Conservation (phyloP, 768 basidiomycete species). For the Leccinum incarnatum region DNA sequence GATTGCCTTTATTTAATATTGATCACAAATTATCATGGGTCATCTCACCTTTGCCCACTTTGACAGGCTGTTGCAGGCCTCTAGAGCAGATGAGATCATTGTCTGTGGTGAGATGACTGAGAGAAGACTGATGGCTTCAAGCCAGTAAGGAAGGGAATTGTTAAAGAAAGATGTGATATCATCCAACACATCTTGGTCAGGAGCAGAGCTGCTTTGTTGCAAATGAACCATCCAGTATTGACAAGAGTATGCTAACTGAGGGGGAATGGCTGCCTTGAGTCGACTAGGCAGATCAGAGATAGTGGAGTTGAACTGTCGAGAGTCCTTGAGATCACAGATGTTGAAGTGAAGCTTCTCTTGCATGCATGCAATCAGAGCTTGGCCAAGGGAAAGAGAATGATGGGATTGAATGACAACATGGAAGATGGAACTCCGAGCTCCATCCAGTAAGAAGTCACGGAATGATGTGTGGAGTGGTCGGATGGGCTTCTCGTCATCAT, state of each 20-base stretch:
- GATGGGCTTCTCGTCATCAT: neutral
- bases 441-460: neutral
- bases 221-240: neutral
- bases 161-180: constrained; percentile 14
- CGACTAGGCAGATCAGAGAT: neutral
- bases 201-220: neutral
- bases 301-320: neutral
- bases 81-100: neutral
- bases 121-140: constrained; percentile 35
- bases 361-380: neutral
- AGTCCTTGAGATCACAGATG: neutral
- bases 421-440: neutral
- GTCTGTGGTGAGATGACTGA: neutral
- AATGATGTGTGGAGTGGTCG: neutral
- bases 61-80: neutral
- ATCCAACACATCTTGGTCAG: neutral
- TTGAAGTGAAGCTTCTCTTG: neutral
- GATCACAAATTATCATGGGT: neutral
- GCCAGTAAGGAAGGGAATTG: constrained; percentile 34
- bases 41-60: neutral
- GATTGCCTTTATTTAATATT: too few species aligned
- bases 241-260: neutral
- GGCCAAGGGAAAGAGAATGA: neutral
- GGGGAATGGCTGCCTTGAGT: neutral
- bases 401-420: neutral